Percentiles rank a stretch among this genome's conserved stretches.
Evolutionary conservation across 768 basidiomycete genomes (phyloP).

Genomic region (Pulveroboletus sp.): DNA sequence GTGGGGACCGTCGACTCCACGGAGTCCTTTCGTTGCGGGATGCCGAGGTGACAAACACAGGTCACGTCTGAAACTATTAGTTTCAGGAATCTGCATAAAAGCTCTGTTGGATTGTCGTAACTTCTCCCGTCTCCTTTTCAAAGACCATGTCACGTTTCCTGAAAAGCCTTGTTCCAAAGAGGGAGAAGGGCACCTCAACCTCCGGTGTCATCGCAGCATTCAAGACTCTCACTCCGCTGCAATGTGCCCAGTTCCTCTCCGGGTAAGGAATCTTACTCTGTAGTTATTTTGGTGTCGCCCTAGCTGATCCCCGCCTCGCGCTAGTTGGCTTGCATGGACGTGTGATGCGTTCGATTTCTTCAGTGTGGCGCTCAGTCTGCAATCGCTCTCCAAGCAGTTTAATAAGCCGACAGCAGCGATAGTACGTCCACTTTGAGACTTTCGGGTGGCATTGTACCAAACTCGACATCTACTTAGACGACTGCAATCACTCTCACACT

Average conservation of each 20-base stretch:
- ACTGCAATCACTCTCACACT: conserved; percentile 89
- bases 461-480: conserved; percentile 37
- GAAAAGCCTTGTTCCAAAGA: conserved; percentile 44
- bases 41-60: neutral
- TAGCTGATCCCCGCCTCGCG: neutral
- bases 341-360: conserved; percentile 88
- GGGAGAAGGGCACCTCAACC: conserved; percentile 36
- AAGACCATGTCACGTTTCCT: conserved; percentile 33
- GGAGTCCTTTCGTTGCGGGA: neutral
- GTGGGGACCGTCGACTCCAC: neutral
- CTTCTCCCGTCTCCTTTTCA: neutral
- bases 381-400: conserved; percentile 47
- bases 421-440: conserved; percentile 27
- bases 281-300: neutral
- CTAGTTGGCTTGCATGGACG: conserved; percentile 83
- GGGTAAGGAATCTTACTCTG: conserved; percentile 34
- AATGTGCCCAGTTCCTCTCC: conserved; percentile 55
- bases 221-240: conserved; percentile 44
- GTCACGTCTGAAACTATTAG: neutral
- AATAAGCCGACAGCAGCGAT: conserved; percentile 38
- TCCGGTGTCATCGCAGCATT: conserved; percentile 42
- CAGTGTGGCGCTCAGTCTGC: conserved; percentile 60
- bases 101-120: neutral
- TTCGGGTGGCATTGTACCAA: neutral
- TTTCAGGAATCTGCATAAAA: conserved; percentile 13